A percentile compares a stretch with the other conserved stretches of the same genome.
These are phyloP conservation scores for Paraphoma chrysanthemicola DNA, from an alignment of 2,329 filamentous ascomycete species.

Conservation along the genomic window DNA sequence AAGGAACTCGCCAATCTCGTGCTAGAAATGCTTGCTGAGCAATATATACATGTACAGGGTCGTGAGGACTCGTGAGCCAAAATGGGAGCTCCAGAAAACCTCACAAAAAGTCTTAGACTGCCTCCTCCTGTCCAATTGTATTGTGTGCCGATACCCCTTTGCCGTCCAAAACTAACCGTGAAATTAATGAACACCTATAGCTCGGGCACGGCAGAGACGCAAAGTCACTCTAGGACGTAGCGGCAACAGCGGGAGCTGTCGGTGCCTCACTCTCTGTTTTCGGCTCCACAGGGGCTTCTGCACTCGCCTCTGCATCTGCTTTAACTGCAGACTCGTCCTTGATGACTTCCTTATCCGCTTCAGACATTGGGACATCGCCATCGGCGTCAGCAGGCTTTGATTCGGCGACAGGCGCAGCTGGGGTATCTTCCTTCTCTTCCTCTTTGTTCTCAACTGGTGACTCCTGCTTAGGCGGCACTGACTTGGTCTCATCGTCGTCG, in stretches of 20 bases:
- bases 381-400: slow-evolving; percentile 28
- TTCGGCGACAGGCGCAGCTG: slow-evolving; percentile 20
- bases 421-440: slow-evolving; percentile 28
- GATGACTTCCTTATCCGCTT: slow-evolving; percentile 25
- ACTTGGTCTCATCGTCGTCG: slow-evolving; percentile 47
- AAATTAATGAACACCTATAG: not conserved
- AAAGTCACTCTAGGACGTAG: slow-evolving; percentile 3
- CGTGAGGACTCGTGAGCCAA: not conserved
- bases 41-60: slow-evolving; percentile 20
- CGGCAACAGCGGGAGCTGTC: slow-evolving; percentile 8
- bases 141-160: not conserved
- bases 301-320: slow-evolving; percentile 16
- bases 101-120: not conserved
- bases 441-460: slow-evolving; percentile 48
- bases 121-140: not conserved
- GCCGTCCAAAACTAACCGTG: not conserved
- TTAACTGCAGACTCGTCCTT: slow-evolving; percentile 25
- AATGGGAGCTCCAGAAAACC: not conserved
- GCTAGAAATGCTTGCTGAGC: slow-evolving; percentile 12
- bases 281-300: slow-evolving; percentile 14
- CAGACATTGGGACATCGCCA: slow-evolving; percentile 36
- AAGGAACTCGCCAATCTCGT: slow-evolving; percentile 2
- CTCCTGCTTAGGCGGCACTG: slow-evolving; percentile 34
- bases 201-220: not conserved
- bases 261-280: slow-evolving; percentile 13